These are phyloP conservation scores for Climacium dendroides DNA, from an alignment of 225 moss, liverwort and hornwort species.

Conservation along the genomic window DNA sequence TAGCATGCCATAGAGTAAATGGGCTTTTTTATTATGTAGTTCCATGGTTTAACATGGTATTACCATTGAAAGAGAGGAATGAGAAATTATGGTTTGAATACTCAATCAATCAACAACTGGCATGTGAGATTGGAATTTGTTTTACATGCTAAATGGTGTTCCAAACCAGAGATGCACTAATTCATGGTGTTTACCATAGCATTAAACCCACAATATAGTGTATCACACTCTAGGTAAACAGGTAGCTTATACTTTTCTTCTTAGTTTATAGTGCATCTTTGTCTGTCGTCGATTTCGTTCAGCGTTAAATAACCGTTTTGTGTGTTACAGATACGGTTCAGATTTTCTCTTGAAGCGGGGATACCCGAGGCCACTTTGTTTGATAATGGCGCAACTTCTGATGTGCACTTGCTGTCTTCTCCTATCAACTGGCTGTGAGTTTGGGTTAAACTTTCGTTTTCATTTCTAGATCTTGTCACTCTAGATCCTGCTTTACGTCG, in stretches of 20 bases:
- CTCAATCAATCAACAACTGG: background rate
- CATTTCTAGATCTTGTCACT: background rate
- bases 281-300: background rate
- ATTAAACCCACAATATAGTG: background rate
- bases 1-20: background rate
- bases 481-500: background rate
- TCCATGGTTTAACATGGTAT: background rate
- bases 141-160: background rate
- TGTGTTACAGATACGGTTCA: slow-evolving; percentile 29
- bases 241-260: background rate
- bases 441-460: background rate
- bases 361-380: slow-evolving; percentile 34
- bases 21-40: background rate
- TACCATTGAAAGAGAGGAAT: background rate
- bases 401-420: slow-evolving; percentile 48
- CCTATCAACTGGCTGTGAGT: slow-evolving; percentile 46
- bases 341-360: slow-evolving; percentile 34
- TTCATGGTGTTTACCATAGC: background rate
- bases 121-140: background rate
- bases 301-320: background rate
- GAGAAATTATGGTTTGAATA: background rate
- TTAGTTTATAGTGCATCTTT: background rate
- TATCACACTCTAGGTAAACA: background rate
- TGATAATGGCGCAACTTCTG: slow-evolving; percentile 29
- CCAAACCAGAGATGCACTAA: background rate